Percentiles rank a stretch among this genome's conserved stretches.
Evolutionary conservation across 208 protist genomes (phyloP).

Genomic region (Wallacemonas sp.): DNA sequence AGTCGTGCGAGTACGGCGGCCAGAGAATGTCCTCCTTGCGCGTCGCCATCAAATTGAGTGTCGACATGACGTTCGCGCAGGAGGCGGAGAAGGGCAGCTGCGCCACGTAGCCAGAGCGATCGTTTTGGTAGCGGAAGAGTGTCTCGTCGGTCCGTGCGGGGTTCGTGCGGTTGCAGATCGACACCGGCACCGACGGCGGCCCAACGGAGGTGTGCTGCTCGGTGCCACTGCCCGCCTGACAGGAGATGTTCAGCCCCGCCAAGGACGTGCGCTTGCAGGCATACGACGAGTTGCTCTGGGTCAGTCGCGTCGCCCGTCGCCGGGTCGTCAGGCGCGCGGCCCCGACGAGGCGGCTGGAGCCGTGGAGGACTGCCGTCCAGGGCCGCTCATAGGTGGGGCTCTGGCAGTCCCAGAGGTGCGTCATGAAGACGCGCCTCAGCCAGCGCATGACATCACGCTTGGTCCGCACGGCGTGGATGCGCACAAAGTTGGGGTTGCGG

Average conservation of each 20-base stretch:
- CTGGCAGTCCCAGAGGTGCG: conserved; percentile 26
- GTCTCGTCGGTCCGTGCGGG: not conserved
- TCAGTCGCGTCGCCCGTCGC: not conserved
- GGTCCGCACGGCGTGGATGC: conserved; percentile 20
- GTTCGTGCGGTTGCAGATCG: conserved; percentile 19
- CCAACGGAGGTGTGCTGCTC: conserved; percentile 9
- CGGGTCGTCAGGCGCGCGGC: conserved; percentile 17
- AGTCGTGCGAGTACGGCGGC: conserved; percentile 17
- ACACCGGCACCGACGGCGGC: conserved; percentile 24
- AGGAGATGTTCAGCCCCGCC: conserved; percentile 9
- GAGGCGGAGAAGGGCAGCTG: conserved; percentile 37
- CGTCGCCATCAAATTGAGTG: conserved; percentile 30
- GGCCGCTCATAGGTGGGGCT: conserved; percentile 21
- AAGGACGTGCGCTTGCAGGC: conserved; percentile 4
- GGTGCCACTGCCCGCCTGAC: conserved; percentile 13
- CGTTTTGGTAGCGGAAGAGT: conserved; percentile 22
- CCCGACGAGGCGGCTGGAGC: conserved; percentile 23
- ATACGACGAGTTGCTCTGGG: conserved; percentile 1
- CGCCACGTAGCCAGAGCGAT: conserved; percentile 29
- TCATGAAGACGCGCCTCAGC: conserved; percentile 22
- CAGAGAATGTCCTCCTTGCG: conserved; percentile 28
- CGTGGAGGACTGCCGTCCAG: conserved; percentile 17
- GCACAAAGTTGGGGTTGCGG: conserved; percentile 19
- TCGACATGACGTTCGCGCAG: conserved; percentile 21
- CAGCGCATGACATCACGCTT: conserved; percentile 36